phyloP scores from a whole-genome alignment of 2,329 filamentous ascomycete species.

The Botrytis sinoallii region DNA sequence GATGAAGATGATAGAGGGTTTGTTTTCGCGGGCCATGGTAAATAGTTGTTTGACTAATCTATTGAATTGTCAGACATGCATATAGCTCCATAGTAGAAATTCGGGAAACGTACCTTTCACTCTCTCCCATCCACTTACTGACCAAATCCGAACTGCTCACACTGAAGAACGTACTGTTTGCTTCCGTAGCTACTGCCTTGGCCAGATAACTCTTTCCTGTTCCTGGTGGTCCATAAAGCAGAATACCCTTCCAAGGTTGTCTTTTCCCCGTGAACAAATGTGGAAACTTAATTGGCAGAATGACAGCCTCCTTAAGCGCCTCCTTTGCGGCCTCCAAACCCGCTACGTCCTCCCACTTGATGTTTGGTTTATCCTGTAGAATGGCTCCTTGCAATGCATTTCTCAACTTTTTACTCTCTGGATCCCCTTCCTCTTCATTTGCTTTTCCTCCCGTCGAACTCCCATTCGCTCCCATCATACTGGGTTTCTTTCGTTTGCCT shows the following conservation, averaged over 20 bases:
- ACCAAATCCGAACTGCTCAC: constrained; percentile 96
- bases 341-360: constrained; percentile 97
- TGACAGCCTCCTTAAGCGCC: constrained; percentile 94
- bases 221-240: constrained; percentile 92
- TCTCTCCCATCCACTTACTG: constrained; percentile 99
- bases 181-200: constrained; percentile 96
- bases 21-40: constrained; percentile 96
- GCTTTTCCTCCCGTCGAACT: constrained; percentile 60
- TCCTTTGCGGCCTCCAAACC: constrained; percentile 93
- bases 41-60: constrained; percentile 89
- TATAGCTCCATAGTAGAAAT: not conserved
- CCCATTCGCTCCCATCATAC: constrained; percentile 70
- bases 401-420: constrained; percentile 92
- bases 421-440: constrained; percentile 67
- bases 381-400: constrained; percentile 90
- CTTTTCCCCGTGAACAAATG: constrained; percentile 94
- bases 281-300: constrained; percentile 97
- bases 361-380: constrained; percentile 89
- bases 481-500: constrained; percentile 65
- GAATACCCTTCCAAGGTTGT: constrained; percentile 96
- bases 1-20: constrained; percentile 97
- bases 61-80: constrained; percentile 17
- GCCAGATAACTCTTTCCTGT: constrained; percentile 97
- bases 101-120: constrained; percentile 68
- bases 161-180: constrained; percentile 98